phyloP scores from a whole-genome alignment of 2,329 filamentous ascomycete species.

The Chaetomiaceae sp. region DNA sequence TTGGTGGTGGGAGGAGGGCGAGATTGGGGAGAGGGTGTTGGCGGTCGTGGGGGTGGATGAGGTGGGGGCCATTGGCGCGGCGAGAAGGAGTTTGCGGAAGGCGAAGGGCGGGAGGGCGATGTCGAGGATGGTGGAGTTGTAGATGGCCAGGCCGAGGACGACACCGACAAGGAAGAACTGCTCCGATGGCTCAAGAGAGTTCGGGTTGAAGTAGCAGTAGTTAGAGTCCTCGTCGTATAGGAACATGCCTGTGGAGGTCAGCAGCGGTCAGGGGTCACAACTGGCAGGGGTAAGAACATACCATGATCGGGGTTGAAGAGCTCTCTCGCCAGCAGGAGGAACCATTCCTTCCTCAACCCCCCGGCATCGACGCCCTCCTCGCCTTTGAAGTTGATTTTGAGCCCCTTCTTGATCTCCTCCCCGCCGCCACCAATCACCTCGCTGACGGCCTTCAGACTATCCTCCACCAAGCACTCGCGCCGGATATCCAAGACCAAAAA shows the following conservation, averaged over 20 bases:
- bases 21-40: too few relatives aligned
- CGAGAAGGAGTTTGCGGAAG: slow-evolving; percentile 78
- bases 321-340: slow-evolving; percentile 77
- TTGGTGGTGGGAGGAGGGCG: too few relatives aligned
- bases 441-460: slow-evolving; percentile 78
- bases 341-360: slow-evolving; percentile 90
- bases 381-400: slow-evolving; percentile 77
- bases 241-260: slow-evolving; percentile 63
- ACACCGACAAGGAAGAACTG: slow-evolving; percentile 89
- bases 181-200: slow-evolving; percentile 83
- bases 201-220: slow-evolving; percentile 89
- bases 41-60: slow-evolving; percentile 49
- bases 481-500: slow-evolving; percentile 72
- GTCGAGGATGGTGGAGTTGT: slow-evolving; percentile 90
- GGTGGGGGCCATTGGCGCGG: slow-evolving; percentile 60
- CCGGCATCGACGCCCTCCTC: slow-evolving; percentile 91
- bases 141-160: slow-evolving; percentile 81
- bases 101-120: slow-evolving; percentile 82
- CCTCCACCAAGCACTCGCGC: slow-evolving; percentile 80
- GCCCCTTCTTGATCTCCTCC: slow-evolving; percentile 84
- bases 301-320: slow-evolving; percentile 88
- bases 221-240: slow-evolving; percentile 84
- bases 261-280: not conserved
- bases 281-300: slow-evolving; percentile 36
- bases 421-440: slow-evolving; percentile 74